Percentiles rank a stretch among this genome's conserved stretches.
These are phyloP conservation scores for Wickerhamomyces pijperi DNA, from an alignment of 805 yeast species.

Conservation along the genomic window DNA sequence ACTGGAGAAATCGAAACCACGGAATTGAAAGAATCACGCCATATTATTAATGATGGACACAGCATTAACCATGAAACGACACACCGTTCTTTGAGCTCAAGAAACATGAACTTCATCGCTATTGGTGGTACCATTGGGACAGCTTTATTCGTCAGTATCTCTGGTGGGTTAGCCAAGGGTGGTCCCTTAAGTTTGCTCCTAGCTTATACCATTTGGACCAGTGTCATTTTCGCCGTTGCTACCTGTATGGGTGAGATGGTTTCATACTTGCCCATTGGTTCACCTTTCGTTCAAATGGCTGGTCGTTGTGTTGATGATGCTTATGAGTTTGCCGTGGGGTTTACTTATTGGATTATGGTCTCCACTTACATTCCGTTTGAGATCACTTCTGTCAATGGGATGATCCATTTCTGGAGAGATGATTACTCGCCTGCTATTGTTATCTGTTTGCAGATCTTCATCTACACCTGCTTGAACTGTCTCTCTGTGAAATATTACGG, in stretches of 20 bases:
- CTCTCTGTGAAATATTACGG: constrained; percentile 68
- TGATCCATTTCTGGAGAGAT: constrained; percentile 68
- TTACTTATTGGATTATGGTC: constrained; percentile 64
- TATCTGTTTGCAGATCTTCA: constrained; percentile 47
- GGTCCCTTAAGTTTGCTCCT: constrained; percentile 59
- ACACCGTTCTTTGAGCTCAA: no score
- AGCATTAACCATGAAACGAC: no score
- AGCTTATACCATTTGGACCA: constrained; percentile 52
- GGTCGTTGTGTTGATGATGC: constrained; percentile 68
- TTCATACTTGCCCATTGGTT: constrained; percentile 56
- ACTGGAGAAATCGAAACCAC: no score
- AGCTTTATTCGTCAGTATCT: constrained; percentile 45
- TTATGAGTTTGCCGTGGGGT: constrained; percentile 57
- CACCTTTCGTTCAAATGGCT: constrained; percentile 65
- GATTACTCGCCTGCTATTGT: constrained; percentile 64
- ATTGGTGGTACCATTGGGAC: constrained; percentile 36
- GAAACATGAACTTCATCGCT: no score
- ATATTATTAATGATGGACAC: no score
- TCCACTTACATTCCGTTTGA: constrained; percentile 72
- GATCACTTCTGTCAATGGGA: constrained; percentile 63
- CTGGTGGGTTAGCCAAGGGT: constrained; percentile 44
- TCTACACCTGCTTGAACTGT: constrained; percentile 52
- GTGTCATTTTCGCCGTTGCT: constrained; percentile 52
- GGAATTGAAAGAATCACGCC: no score
- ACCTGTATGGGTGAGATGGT: constrained; percentile 68